Conservation (phyloP, 164 flowering plant genomes). For the Piper betle region DNA sequence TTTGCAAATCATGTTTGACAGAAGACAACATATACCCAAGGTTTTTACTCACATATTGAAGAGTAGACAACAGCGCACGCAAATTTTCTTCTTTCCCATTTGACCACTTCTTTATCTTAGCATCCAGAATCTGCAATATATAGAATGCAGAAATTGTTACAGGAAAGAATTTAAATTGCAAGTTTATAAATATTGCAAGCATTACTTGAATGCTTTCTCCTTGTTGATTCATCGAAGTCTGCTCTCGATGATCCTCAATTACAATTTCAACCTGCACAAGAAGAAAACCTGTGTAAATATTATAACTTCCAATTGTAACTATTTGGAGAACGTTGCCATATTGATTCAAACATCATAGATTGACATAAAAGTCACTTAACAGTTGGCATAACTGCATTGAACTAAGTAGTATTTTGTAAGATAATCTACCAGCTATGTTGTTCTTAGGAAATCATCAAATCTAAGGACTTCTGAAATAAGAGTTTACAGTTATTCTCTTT, state of each 20-base stretch:
- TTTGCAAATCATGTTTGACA: too few relatives aligned
- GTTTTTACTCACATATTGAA: slow-evolving; percentile 58
- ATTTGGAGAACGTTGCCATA: background rate
- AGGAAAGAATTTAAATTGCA: background rate
- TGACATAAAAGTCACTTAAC: too few relatives aligned
- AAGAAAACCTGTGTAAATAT: slow-evolving; percentile 2
- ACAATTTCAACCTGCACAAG: slow-evolving; percentile 39
- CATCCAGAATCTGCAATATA: slow-evolving; percentile 49
- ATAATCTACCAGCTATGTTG: background rate
- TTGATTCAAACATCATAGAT: background rate
- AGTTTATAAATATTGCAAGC: background rate
- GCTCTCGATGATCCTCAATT: slow-evolving; percentile 20
- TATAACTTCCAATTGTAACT: background rate
- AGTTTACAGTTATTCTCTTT: too few relatives aligned
- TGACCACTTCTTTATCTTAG: slow-evolving; percentile 62
- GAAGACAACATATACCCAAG: too few relatives aligned
- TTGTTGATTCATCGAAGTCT: slow-evolving; percentile 13
- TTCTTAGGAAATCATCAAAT: background rate
- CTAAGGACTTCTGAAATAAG: too few relatives aligned
- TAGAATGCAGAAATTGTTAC: slow-evolving; percentile 1
- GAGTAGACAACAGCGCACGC: slow-evolving; percentile 74
- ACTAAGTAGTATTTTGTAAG: too few relatives aligned
- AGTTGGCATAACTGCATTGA: too few relatives aligned
- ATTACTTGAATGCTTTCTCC: slow-evolving; percentile 45
- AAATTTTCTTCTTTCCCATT: slow-evolving; percentile 77